A percentile compares a stretch with the other conserved stretches of the same genome.
phyloP scores from a whole-genome alignment of 1,284 basidiomycete species.

The Melampsora americana region DNA sequence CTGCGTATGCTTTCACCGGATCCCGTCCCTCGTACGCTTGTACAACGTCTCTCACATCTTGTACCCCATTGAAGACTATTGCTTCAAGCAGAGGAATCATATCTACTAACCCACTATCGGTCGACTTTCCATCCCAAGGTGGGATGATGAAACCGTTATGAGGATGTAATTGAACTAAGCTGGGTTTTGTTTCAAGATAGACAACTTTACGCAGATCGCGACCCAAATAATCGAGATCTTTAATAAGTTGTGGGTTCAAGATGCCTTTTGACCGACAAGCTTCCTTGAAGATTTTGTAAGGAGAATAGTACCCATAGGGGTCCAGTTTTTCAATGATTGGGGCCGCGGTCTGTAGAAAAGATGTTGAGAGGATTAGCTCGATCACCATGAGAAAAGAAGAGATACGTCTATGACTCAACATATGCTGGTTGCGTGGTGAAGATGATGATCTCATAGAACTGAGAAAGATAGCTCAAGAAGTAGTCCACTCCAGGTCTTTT shows the following conservation, averaged over 20 bases:
- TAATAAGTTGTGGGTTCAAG: conserved; percentile 47
- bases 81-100: conserved; percentile 93
- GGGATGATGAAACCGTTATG: conserved; percentile 83
- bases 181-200: conserved; percentile 76
- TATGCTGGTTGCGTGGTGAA: conserved; percentile 90
- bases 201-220: conserved; percentile 88
- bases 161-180: conserved; percentile 74
- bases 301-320: conserved; percentile 82
- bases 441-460: conserved; percentile 95
- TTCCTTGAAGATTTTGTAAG: conserved; percentile 86
- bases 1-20: conserved; percentile 82
- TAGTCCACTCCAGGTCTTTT: conserved; percentile 91
- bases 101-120: conserved; percentile 75
- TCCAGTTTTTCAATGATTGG: conserved; percentile 94
- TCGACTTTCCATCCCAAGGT: conserved; percentile 79
- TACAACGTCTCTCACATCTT: conserved; percentile 81
- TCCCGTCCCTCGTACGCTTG: conserved; percentile 80
- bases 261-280: conserved; percentile 51
- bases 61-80: conserved; percentile 55
- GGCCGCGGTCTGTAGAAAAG: conserved; percentile 67
- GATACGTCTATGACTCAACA: conserved; percentile 59
- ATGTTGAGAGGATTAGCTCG: not conserved
- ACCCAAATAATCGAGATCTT: conserved; percentile 88
- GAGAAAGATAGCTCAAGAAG: conserved; percentile 91
- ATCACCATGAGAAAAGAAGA: not conserved